Base-by-base conservation (phyloP, 2,329 filamentous ascomycete species). In the Colletotrichum sp. region DNA sequence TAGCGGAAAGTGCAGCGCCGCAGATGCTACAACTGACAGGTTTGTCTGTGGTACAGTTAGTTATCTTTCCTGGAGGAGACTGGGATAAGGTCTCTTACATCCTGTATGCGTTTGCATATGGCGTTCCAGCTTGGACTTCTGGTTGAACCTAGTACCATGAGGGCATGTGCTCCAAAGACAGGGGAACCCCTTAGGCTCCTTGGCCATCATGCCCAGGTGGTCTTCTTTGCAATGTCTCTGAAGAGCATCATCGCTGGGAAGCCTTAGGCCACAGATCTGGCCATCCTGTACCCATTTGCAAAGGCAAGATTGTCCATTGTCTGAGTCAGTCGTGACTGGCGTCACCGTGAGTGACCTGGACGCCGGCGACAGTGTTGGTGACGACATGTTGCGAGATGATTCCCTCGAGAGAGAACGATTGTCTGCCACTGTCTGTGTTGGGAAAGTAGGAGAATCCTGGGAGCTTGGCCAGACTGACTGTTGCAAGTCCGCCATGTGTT, bases 91-190 rank as follows among this genome's bases (percentile, higher is more conserved):
- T 21, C 61, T 85, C 90, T 84, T 83, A 91, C 90, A 90, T 66
- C 90, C 90, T 18, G 91, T 93, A 79, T 93, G 91, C 4, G 89
- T 90, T 76, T 92, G 90, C 81, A 93, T 87, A 78, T 93, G 91
- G 58, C 91, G 85, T 76, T 92, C 90, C 21, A 93, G 84, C 78
- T 93, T 93, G 79, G 90, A 91, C 77, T 89, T 86, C 77, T 91
- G 90, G 3, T 85, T 86, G 75, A 92, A 92, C 18, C 87, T 86
- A 6, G 84, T 84, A 43, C 87, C 83, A 43, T 90, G 87, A 38
- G 83, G 83, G 80, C 91, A 93, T 55, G 84, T 86, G 16, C 85
- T 81, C 91, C 91, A 93, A 54, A 82, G 83, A 77, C 90, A 92
- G n/a, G 82, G 79, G 72, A 88, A 91, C 4, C 88, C 88, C 12